These are phyloP conservation scores for Saturnispora quitensis DNA, from an alignment of 805 yeast genomes.

Conservation along the genomic window DNA sequence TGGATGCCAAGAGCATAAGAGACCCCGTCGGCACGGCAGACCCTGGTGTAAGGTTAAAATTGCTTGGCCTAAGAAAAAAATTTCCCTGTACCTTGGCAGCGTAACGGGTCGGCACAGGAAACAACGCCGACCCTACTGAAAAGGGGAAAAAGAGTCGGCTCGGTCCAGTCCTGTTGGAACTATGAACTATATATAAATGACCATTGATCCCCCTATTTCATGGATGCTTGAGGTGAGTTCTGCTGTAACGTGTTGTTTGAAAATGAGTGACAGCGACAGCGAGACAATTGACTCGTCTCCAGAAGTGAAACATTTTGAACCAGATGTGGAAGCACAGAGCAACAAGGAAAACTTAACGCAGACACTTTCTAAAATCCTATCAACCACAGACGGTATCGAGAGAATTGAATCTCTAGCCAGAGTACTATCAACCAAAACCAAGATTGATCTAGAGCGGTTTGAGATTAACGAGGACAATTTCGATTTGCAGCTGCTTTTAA, in stretches of 20 bases:
- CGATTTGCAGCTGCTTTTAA: constrained; percentile 35
- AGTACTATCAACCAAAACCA: constrained; percentile 41
- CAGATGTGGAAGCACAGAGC: constrained; percentile 17
- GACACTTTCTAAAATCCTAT: constrained; percentile 20
- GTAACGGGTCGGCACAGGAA: background rate
- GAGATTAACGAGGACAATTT: constrained; percentile 39
- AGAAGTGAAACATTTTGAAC: background rate
- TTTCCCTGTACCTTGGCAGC: background rate
- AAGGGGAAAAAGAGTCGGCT: background rate
- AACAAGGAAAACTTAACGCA: constrained; percentile 19
- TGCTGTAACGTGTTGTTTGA: background rate
- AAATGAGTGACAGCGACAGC: background rate
- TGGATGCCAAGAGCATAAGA: background rate
- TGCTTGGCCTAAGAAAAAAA: background rate
- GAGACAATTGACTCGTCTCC: constrained; percentile 1
- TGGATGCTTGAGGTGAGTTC: background rate
- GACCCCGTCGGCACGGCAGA: background rate
- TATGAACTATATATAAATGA: background rate
- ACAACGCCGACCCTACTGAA: background rate
- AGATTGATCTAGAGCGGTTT: constrained; percentile 34
- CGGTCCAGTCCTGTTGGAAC: background rate
- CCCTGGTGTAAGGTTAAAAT: background rate
- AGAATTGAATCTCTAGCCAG: constrained; percentile 40
- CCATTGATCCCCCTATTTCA: background rate
- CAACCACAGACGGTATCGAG: constrained; percentile 21